Percentiles rank a stretch among this genome's conserved stretches.
Evolutionary conservation across 352 stramenopile species (phyloP).

Genomic region (Globisporangium emineosum): DNA sequence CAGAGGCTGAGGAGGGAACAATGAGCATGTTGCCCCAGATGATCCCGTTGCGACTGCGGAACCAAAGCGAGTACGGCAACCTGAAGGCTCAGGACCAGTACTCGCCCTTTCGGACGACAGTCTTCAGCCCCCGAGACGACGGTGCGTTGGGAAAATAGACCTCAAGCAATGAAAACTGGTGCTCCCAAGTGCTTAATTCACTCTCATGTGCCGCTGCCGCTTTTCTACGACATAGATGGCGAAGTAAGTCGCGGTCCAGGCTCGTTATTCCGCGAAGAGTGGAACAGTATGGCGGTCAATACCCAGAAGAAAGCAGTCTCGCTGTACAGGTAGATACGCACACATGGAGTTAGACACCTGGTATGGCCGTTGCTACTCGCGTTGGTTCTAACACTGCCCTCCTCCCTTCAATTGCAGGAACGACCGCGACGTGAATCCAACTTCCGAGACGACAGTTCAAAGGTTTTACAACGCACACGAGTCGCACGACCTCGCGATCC

Average conservation of each 20-base stretch:
- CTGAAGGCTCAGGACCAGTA: conserved; percentile 41
- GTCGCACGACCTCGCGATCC: conserved; percentile 28
- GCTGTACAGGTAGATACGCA: conserved; percentile 23
- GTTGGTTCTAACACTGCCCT: neutral
- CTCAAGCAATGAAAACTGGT: neutral
- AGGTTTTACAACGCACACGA: conserved; percentile 42
- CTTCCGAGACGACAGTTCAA: conserved; percentile 32
- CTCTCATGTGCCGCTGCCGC: neutral
- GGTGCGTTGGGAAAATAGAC: conserved; percentile 10
- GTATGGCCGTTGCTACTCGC: neutral
- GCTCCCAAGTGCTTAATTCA: too few species aligned
- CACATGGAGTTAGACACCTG: neutral
- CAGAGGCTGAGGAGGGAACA: neutral
- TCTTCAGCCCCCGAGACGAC: conserved; percentile 31
- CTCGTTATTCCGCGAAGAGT: conserved; percentile 37
- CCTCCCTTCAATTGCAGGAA: conserved; percentile 19
- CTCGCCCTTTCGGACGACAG: conserved; percentile 41
- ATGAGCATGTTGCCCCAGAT: conserved; percentile 24
- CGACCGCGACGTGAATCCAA: conserved; percentile 54
- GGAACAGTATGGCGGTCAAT: conserved; percentile 38
- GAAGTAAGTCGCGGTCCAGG: conserved; percentile 30
- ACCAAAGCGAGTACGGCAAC: conserved; percentile 26
- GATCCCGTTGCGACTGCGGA: conserved; percentile 47
- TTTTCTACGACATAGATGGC: conserved; percentile 11
- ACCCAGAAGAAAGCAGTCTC: conserved; percentile 22